Evolutionary conservation across 305 asterid genomes (phyloP).

Genomic region (Caryopteris hybrid): DNA sequence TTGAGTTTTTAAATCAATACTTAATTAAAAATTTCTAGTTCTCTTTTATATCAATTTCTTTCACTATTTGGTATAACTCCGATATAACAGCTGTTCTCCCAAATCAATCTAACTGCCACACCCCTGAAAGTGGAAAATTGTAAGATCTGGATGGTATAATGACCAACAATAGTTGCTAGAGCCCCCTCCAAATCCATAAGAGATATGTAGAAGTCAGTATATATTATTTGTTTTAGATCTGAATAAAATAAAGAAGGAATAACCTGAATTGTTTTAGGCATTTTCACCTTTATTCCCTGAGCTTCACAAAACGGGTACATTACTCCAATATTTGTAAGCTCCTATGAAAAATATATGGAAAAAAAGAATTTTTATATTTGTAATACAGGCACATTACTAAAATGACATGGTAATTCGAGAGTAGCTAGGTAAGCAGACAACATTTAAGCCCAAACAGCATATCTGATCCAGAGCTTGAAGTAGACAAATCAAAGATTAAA

Average conservation of each 20-base stretch:
- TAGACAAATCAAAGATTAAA: not conserved
- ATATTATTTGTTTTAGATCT: not conserved
- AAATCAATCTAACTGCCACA: no score
- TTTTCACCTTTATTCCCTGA: conserved; percentile 45
- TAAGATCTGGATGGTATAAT: no score
- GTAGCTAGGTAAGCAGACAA: not conserved
- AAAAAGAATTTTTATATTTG: no score
- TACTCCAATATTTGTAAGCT: conserved; percentile 69
- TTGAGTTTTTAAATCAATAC: no score
- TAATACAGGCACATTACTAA: conserved; percentile 6
- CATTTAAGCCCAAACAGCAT: no score
- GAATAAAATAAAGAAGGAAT: not conserved
- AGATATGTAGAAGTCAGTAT: not conserved
- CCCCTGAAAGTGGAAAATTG: no score
- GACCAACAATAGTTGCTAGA: no score
- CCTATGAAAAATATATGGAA: conserved; percentile 32
- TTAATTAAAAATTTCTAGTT: no score
- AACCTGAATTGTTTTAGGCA: conserved; percentile 68
- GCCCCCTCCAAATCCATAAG: not conserved
- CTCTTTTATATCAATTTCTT: no score
- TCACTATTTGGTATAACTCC: no score
- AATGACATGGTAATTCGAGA: not conserved
- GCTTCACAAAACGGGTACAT: conserved; percentile 56
- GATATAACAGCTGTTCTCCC: no score
- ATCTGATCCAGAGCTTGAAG: not conserved